These are phyloP conservation scores for Aspergillus ruber DNA, from an alignment of 2,329 filamentous ascomycete species.

Conservation along the genomic window DNA sequence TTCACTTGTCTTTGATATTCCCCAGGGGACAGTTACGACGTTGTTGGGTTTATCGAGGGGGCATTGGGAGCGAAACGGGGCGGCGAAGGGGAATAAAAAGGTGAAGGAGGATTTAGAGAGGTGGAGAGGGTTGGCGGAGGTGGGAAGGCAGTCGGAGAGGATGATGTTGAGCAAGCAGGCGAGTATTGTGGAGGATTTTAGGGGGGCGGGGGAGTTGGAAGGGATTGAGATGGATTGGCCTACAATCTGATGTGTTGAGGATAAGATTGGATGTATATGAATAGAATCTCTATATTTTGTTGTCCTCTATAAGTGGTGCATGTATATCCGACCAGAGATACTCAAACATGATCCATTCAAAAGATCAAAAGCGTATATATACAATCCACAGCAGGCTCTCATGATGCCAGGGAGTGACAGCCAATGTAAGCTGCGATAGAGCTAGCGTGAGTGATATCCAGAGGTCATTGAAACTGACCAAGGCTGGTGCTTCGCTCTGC, in stretches of 20 bases:
- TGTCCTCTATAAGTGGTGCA: too few relatives aligned
- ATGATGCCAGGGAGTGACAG: too few relatives aligned
- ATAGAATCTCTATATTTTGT: too few relatives aligned
- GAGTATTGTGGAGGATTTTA: slow-evolving; percentile 45
- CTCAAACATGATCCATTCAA: too few relatives aligned
- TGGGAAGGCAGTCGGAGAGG: slow-evolving; percentile 47
- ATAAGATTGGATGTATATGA: too few relatives aligned
- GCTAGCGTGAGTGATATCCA: too few relatives aligned
- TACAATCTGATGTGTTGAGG: slow-evolving; percentile 22
- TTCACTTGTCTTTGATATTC: slow-evolving; percentile 52
- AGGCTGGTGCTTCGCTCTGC: too few relatives aligned
- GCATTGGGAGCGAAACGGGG: slow-evolving; percentile 48
- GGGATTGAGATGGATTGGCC: slow-evolving; percentile 39
- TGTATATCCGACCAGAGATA: too few relatives aligned
- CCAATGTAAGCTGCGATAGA: too few relatives aligned
- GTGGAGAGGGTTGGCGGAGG: slow-evolving; percentile 48
- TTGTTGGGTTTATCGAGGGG: slow-evolving; percentile 50
- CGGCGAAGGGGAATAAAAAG: slow-evolving; percentile 53
- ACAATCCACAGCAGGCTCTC: too few relatives aligned
- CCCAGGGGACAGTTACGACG: slow-evolving; percentile 44
- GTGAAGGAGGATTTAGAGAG: slow-evolving; percentile 46
- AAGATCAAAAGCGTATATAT: too few relatives aligned
- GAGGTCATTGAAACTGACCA: too few relatives aligned
- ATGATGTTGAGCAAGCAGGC: slow-evolving; percentile 51
- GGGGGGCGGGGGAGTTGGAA: slow-evolving; percentile 43